A percentile compares a stretch with the other conserved stretches of the same genome.
Evolutionary conservation across 768 basidiomycete genomes (phyloP).

Genomic region (Cyathus striatus): DNA sequence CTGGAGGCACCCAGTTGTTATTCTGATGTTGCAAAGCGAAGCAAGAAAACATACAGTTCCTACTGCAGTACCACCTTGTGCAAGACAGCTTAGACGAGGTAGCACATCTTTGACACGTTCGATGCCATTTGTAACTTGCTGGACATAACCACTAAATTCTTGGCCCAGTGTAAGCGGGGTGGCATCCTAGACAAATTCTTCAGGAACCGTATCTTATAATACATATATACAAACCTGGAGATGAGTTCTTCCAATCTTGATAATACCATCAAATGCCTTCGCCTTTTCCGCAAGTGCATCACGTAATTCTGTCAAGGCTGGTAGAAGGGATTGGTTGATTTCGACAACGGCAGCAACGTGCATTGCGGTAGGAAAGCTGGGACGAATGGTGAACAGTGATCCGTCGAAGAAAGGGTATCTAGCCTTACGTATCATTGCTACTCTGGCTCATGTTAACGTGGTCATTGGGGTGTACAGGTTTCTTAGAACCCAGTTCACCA

Average conservation of each 20-base stretch:
- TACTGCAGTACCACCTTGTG: slow-evolving; percentile 98
- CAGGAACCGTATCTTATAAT: background rate
- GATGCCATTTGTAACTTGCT: slow-evolving; percentile 89
- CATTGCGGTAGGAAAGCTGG: slow-evolving; percentile 98
- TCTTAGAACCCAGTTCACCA: slow-evolving; percentile 92
- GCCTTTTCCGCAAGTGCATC: slow-evolving; percentile 82
- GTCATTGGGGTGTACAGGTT: slow-evolving; percentile 97
- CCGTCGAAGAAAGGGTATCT: background rate
- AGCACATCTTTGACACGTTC: slow-evolving; percentile 76
- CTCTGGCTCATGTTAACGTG: slow-evolving; percentile 99
- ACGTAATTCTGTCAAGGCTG: slow-evolving; percentile 79
- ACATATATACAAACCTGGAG: slow-evolving; percentile 51
- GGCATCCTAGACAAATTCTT: slow-evolving; percentile 60
- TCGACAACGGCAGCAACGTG: slow-evolving; percentile 95
- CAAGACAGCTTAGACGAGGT: slow-evolving; percentile 83
- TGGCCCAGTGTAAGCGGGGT: slow-evolving; percentile 97
- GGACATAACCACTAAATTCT: slow-evolving; percentile 98
- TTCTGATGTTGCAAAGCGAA: slow-evolving; percentile 2
- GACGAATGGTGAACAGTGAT: background rate
- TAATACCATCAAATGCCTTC: slow-evolving; percentile 82
- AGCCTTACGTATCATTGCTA: slow-evolving; percentile 90
- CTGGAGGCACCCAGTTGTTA: slow-evolving; percentile 36
- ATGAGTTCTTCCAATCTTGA: slow-evolving; percentile 98
- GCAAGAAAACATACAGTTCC: slow-evolving; percentile 67
- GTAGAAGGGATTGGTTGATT: slow-evolving; percentile 72